phyloP scores from a whole-genome alignment of 257 asterid genomes.

The Plantago major region DNA sequence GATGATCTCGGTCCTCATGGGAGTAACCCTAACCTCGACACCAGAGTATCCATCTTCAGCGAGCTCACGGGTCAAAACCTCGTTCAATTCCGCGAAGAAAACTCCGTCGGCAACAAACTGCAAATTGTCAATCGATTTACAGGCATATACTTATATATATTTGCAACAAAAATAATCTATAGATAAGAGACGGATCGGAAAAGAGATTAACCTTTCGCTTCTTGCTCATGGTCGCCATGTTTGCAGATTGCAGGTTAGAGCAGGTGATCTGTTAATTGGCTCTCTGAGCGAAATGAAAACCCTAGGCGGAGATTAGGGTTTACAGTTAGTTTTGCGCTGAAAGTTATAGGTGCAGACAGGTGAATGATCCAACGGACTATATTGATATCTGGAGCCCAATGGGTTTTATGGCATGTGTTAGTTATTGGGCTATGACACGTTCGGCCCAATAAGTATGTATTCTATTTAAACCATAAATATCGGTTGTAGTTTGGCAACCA shows the following conservation, averaged over 20 bases:
- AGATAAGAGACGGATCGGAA: background rate
- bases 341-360: no score
- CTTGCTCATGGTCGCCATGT: slow-evolving; percentile 47
- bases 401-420: no score
- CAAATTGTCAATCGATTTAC: slow-evolving; percentile 5
- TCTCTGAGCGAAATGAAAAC: slow-evolving; percentile 6
- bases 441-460: no score
- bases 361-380: no score
- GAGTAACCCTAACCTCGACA: slow-evolving; percentile 75
- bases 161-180: background rate
- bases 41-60: slow-evolving; percentile 81
- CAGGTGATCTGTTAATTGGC: slow-evolving; percentile 7
- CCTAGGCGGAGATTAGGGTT: slow-evolving; percentile 25
- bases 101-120: slow-evolving; percentile 78
- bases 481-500: no score
- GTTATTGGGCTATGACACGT: no score
- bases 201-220: slow-evolving; percentile 36
- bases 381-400: no score
- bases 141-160: background rate
- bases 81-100: slow-evolving; percentile 63
- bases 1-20: slow-evolving; percentile 76
- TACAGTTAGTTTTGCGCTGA: background rate
- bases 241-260: slow-evolving; percentile 2
- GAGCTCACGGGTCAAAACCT: slow-evolving; percentile 57
- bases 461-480: no score